Base-by-base conservation (phyloP, 768 basidiomycete genomes). In the Boletus bicolor region DNA sequence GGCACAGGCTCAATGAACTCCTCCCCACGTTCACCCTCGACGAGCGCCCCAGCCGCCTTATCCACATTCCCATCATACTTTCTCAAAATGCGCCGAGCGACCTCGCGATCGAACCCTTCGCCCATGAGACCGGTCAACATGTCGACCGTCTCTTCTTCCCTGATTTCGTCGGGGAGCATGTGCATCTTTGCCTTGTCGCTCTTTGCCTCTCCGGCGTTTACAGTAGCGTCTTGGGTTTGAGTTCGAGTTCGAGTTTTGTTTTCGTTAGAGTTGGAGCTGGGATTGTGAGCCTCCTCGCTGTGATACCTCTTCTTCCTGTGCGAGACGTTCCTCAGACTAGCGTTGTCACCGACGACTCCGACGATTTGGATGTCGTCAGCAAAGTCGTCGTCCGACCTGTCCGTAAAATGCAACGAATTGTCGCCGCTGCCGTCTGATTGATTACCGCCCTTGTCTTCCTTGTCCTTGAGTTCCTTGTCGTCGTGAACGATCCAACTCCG, bases 1-100 rank as follows among this genome's bases (percentile, higher is more conserved):
- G 53, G 37, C 11, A 26, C 21, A 5, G 36, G 32, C 10, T 41
- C 51, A 49, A 46, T 11, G 46, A 56, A 30, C 21, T 69, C 68
- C 39, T 77, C 75, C 7, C 76, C 80, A 36, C 69, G 73, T 56
- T 83, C 79, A 4, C 82, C 82, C n/a, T 74, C 72, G 12, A 85
- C 58, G 10, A 84, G 73, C 2, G 83, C 83, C 44, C 76, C 76
- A 0, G 77, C 82, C 12, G 83, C 82, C 64, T 79, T 81, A 45
- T 80, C 75, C 51, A 80, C 71, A 57, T 88, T 75, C 24, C 85
- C 83, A 38, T 79, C 79, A 67, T 82, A 77, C 67, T 85, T 85
- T 51, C 81, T 74, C 53, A 87, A 73, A 21, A 87, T 76, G n/a
- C 78, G 74, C 30, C 79, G 79, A 7, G 78, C 82, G 19, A 80